Evolutionary conservation across 2,329 filamentous ascomycete species (phyloP), one percentile per base, ranked within the genome.

Genomic region (Trichoderma afroharzianum): DNA sequence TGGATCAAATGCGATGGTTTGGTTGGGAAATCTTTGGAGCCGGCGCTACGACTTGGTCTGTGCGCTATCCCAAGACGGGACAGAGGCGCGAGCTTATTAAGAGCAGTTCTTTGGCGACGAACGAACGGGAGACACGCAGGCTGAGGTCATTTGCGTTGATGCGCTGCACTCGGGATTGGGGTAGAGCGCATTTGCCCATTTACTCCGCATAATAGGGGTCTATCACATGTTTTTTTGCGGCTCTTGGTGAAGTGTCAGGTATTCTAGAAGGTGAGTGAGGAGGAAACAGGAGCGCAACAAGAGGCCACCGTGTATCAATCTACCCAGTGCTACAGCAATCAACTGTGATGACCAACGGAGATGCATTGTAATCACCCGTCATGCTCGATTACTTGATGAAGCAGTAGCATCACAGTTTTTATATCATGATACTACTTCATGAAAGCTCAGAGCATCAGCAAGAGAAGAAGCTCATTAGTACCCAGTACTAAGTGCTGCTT

Each of bases 11-110:
- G 43, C 43, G 68, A 70, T 72, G 66, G 15, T 69, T 53, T 71
- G 71, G 71, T 43, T 61, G 33, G 68, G 63, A 55, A 63, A 71
- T 71, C 53, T 67, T 62, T 62, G 39, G 66, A 72, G 66, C 66
- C 59, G 64, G 24, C 63, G 58, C 66, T 72, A 68, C 30, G 11
- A 47, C 6, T 4, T 70, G 71, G 71, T 32, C 71, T 59, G 66
- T 70, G 71, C 71, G 33, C 57, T 59, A 57, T 14, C 21, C 53
- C 55, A 8, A 61, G 24, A 50, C 53, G 21, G 63, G 24, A 50
- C 43, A 18, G n/a, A n/a, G 28, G 9, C 24, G 24, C 18, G 64
- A 47, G 64, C 64, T 68, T 58, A 68, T 43, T 57, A 36, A 36
- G 55, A 55, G 47, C 47, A 3, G 2, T 12, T 32, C 26, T 50